Conservation (phyloP, 208 protist species). For the Tetramitus jugosus region DNA sequence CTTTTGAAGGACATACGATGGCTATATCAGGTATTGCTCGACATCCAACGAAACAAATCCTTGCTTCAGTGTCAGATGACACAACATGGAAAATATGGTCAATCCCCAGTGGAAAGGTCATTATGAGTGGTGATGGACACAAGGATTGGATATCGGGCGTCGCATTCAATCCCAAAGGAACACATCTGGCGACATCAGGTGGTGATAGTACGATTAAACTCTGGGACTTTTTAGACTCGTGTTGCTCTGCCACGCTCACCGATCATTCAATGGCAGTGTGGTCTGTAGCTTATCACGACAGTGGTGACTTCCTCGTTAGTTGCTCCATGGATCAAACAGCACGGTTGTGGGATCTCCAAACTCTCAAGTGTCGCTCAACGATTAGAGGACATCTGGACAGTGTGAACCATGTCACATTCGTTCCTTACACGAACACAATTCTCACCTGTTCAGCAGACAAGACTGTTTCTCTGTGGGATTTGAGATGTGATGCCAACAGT, state of each 20-base stretch:
- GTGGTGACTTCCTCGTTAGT: constrained; percentile 73
- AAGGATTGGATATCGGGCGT: constrained; percentile 75
- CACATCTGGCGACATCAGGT: constrained; percentile 83
- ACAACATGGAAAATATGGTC: constrained; percentile 83
- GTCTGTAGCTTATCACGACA: constrained; percentile 83
- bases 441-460: constrained; percentile 88
- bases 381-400: constrained; percentile 85
- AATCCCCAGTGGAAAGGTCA: constrained; percentile 75
- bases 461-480: constrained; percentile 90
- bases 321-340: constrained; percentile 83
- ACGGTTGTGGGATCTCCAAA: constrained; percentile 81
- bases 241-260: constrained; percentile 67
- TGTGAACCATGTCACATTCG: constrained; percentile 80
- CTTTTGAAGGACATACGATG: constrained; percentile 61
- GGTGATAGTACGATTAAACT: constrained; percentile 90
- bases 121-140: constrained; percentile 86
- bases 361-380: constrained; percentile 70
- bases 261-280: constrained; percentile 89
- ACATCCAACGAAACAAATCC: constrained; percentile 83
- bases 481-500: constrained; percentile 56
- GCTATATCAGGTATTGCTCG: constrained; percentile 67
- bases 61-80: constrained; percentile 89
- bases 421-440: constrained; percentile 82
- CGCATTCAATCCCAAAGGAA: constrained; percentile 73
- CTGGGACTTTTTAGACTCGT: constrained; percentile 83